Evolutionary conservation across 768 basidiomycete species (phyloP).

Genomic region (Tylopilus sp.): DNA sequence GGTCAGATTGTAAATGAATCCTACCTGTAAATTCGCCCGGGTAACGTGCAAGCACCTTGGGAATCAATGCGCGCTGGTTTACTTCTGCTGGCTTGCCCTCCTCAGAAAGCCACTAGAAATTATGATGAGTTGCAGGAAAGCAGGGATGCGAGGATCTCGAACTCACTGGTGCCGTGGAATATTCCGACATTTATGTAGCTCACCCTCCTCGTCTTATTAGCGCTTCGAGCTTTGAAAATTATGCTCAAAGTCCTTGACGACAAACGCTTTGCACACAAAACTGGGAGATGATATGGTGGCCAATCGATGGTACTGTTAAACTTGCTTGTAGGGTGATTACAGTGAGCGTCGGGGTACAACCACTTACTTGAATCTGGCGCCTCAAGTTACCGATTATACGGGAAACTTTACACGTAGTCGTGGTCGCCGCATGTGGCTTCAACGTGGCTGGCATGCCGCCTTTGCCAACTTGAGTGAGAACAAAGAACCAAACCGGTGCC

Average conservation of each 20-base stretch:
- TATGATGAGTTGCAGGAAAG: not conserved
- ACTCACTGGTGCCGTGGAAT: not conserved
- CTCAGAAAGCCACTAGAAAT: constrained; percentile 41
- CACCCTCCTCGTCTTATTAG: not conserved
- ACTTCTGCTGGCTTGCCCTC: constrained; percentile 74
- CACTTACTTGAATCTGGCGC: no score
- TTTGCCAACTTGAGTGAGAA: no score
- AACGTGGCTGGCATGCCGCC: no score
- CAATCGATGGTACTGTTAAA: no score
- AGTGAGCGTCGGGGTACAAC: no score
- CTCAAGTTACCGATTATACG: no score
- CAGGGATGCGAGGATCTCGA: not conserved
- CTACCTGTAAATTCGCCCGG: constrained; percentile 83
- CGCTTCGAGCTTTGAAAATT: not conserved
- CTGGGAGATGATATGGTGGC: no score
- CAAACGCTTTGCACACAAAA: no score
- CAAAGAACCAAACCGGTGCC: no score
- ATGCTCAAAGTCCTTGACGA: not conserved
- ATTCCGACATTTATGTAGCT: not conserved
- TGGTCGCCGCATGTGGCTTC: no score
- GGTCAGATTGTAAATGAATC: constrained; percentile 1
- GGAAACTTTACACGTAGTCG: no score
- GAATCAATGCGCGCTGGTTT: constrained; percentile 87
- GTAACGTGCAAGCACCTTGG: constrained; percentile 93
- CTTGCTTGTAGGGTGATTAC: no score